phyloP scores from a whole-genome alignment of 805 yeast species.

The Wickerhamiella spandovensis region DNA sequence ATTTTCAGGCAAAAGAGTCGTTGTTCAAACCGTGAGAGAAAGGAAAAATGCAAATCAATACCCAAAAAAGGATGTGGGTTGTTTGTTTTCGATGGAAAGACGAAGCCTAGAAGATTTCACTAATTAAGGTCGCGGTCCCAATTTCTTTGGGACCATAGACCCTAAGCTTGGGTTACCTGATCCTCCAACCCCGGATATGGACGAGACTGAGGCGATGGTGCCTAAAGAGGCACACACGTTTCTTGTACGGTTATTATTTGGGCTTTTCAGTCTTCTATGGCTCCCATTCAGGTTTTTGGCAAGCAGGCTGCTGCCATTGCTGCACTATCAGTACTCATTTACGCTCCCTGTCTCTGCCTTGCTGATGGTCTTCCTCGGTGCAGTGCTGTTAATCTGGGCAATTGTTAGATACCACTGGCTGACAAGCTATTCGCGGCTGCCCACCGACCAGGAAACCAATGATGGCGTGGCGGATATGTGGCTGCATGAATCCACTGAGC shows the following conservation, averaged over 20 bases:
- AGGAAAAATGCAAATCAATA: no score
- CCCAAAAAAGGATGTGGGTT: no score
- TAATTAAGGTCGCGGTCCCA: no score
- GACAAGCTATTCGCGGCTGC: constrained; percentile 47
- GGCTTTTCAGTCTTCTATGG: constrained; percentile 19
- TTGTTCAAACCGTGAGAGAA: no score
- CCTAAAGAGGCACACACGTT: neutral
- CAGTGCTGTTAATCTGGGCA: constrained; percentile 30
- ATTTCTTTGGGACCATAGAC: neutral
- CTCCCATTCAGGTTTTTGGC: neutral
- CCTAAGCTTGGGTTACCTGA: neutral
- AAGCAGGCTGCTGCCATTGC: constrained; percentile 7
- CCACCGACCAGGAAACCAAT: constrained; percentile 23
- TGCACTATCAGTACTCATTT: constrained; percentile 2
- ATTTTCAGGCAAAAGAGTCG: no score
- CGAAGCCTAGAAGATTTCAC: no score
- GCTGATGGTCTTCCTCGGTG: constrained; percentile 17
- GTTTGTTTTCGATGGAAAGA: no score
- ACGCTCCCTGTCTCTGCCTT: constrained; percentile 14
- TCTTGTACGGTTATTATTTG: neutral
- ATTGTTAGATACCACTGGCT: constrained; percentile 49
- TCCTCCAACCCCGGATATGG: neutral
- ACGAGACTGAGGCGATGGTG: neutral
- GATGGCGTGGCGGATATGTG: constrained; percentile 32
- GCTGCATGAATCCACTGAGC: constrained; percentile 22